Percentiles rank a stretch among this genome's conserved stretches.
These are phyloP conservation scores for Ricinus communis DNA, from an alignment of 345 rosid genomes.

Conservation along the genomic window DNA sequence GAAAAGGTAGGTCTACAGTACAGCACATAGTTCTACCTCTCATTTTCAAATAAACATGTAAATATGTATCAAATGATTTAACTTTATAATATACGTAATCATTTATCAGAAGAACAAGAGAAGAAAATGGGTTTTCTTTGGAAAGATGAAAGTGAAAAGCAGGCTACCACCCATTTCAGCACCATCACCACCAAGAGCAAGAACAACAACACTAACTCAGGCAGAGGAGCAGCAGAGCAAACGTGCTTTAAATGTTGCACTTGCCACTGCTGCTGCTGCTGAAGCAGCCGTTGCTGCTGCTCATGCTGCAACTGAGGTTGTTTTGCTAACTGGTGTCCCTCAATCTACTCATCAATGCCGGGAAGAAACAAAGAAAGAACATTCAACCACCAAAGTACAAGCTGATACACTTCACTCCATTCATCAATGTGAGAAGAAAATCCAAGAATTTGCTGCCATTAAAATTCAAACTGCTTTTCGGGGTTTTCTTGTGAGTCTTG, in stretches of 20 bases:
- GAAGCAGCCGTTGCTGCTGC: conserved; percentile 59
- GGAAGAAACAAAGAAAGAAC: conserved; percentile 25
- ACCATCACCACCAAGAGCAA: conserved; percentile 33
- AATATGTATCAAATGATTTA: no score
- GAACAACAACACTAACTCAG: conserved; percentile 4
- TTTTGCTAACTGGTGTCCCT: conserved; percentile 36
- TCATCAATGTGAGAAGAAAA: conserved; percentile 25
- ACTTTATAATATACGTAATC: no score
- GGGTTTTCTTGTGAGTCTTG: conserved; percentile 68
- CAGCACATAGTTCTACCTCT: background rate
- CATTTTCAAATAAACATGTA: no score
- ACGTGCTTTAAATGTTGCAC: conserved; percentile 45
- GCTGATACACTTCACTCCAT: conserved; percentile 2
- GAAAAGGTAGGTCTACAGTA: conserved; percentile 50
- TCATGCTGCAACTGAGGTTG: conserved; percentile 50
- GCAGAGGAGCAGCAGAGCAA: conserved; percentile 42
- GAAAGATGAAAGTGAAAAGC: conserved; percentile 48
- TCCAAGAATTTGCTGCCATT: conserved; percentile 47
- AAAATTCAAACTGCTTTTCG: conserved; percentile 71
- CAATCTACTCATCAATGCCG: conserved; percentile 29
- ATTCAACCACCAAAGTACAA: conserved; percentile 20
- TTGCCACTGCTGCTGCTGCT: conserved; percentile 55
- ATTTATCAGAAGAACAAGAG: conserved; percentile 52
- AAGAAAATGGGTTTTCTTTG: conserved; percentile 66
- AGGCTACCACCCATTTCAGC: conserved; percentile 51